Evolutionary conservation across 2,329 filamentous ascomycete genomes (phyloP).

Genomic region (Alternaria ventricosa): DNA sequence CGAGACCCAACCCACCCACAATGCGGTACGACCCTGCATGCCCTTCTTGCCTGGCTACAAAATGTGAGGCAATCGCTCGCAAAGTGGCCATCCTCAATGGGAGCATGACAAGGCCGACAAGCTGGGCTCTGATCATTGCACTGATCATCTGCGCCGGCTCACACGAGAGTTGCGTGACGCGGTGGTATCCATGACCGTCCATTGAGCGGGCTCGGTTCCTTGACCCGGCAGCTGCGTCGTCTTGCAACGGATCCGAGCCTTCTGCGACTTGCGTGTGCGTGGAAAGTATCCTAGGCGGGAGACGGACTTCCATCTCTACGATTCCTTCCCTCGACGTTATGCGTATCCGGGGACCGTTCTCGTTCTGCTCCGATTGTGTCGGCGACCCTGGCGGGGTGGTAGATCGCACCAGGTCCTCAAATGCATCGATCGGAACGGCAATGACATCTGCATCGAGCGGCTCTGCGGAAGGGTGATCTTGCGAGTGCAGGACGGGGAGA

Average conservation of each 20-base stretch:
- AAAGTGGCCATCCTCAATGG: conserved; percentile 41
- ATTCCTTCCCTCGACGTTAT: conserved; percentile 48
- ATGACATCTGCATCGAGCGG: conserved; percentile 7
- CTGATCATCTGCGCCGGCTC: conserved; percentile 44
- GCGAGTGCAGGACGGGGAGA: conserved; percentile 23
- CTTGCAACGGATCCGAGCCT: conserved; percentile 12
- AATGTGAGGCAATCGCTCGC: conserved; percentile 42
- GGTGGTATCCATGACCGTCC: conserved; percentile 29
- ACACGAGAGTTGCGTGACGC: conserved; percentile 45
- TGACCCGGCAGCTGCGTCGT: conserved; percentile 10
- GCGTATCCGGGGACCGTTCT: conserved; percentile 46
- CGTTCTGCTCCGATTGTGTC: conserved; percentile 34
- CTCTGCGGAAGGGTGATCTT: background rate
- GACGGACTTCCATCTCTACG: conserved; percentile 48
- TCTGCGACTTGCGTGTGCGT: conserved; percentile 35
- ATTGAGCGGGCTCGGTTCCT: conserved; percentile 5
- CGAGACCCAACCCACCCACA: conserved; percentile 12
- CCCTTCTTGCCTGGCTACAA: conserved; percentile 20
- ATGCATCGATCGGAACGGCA: conserved; percentile 13
- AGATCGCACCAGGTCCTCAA: conserved; percentile 23
- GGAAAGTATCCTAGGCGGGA: conserved; percentile 42
- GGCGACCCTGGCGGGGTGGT: conserved; percentile 33
- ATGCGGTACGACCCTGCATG: conserved; percentile 11
- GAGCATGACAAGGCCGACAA: conserved; percentile 39
- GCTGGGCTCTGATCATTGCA: conserved; percentile 39